Base-by-base conservation (phyloP, 1,284 basidiomycete genomes). In the Leccinum angustisporum region DNA sequence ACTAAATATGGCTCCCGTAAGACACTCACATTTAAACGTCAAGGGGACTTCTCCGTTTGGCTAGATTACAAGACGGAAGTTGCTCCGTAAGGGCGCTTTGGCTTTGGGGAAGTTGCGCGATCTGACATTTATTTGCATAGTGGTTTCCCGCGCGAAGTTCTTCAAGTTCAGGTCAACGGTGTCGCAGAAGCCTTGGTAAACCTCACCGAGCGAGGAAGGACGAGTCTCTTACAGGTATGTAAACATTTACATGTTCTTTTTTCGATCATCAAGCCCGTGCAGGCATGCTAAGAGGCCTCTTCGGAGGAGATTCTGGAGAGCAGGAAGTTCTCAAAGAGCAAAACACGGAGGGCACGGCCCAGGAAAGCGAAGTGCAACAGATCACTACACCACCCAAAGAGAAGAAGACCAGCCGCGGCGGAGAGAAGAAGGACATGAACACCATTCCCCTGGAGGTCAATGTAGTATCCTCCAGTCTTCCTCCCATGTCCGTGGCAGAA, bases 271-370 rank as follows among this genome's bases (percentile, higher is more conserved):
- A 59, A 63, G 59, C 55, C 59, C 58, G 55, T 63, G 54, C 71
- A 87, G 91, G 88, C 62, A 93, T 90, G 78, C 77, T 97, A 64
- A 96, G 95, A 78, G 88, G 87, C 40, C 78, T 97, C 63, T 95
- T 97, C 71, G 89, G 89, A 50, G 87, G 83, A 63, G 80, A 83
- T 62, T 58, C 70, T 64, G 70, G 43, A 2, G 70, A 74, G 57
- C 70, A 76, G 58, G 68, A 70, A 36, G 62, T 63, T 54, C 54
- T 64, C 4, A 72, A 72, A 33, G 62, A 60, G 46, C 68, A 56
- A 43, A 57, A 33, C 1, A 57, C 67, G 5, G 63, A 74, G 31
- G 68, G 66, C 9, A 64, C 67, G 11, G 30, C 67, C 11, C 65
- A 69, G 16, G 75, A 78, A 63, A 58, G 53, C 8, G 72, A 74